Conservation (phyloP, 2,329 filamentous ascomycete genomes). For the Fusarium solani-melongenae region DNA sequence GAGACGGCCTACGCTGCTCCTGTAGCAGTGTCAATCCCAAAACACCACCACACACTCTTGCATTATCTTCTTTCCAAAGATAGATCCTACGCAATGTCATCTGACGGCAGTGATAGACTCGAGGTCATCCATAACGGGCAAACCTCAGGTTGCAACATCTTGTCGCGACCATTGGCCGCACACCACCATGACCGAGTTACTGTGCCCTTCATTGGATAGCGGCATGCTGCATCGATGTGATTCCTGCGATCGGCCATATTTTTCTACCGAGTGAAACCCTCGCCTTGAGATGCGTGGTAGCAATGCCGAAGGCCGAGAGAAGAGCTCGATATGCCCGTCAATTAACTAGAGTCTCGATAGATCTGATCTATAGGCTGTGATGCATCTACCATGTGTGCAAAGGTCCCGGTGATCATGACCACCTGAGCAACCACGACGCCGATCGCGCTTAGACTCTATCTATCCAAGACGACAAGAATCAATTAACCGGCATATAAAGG, state of each 20-base stretch:
- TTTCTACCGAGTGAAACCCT: constrained; percentile 20
- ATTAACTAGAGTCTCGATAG: neutral
- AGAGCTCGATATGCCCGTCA: constrained; percentile 10
- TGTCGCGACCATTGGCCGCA: constrained; percentile 18
- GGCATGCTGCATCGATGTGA: neutral
- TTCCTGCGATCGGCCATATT: neutral
- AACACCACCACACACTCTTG: neutral
- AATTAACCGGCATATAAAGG: constrained; percentile 5
- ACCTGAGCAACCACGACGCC: constrained; percentile 7
- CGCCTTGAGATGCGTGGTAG: neutral
- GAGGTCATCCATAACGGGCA: neutral
- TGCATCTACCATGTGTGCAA: neutral
- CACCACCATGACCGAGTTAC: constrained; percentile 7
- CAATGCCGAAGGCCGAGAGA: constrained; percentile 29
- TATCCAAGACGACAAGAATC: neutral
- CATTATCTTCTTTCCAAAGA: neutral
- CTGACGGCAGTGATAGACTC: neutral
- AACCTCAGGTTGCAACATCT: neutral
- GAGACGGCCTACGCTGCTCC: neutral
- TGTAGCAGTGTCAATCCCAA: neutral
- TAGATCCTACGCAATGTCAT: neutral
- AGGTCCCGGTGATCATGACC: neutral
- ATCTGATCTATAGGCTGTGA: neutral
- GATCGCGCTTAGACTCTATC: neutral
- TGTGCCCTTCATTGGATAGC: constrained; percentile 20